A percentile compares a stretch with the other conserved stretches of the same genome.
Conservation (phyloP, 768 basidiomycete genomes). For the Mycena latifolia region DNA sequence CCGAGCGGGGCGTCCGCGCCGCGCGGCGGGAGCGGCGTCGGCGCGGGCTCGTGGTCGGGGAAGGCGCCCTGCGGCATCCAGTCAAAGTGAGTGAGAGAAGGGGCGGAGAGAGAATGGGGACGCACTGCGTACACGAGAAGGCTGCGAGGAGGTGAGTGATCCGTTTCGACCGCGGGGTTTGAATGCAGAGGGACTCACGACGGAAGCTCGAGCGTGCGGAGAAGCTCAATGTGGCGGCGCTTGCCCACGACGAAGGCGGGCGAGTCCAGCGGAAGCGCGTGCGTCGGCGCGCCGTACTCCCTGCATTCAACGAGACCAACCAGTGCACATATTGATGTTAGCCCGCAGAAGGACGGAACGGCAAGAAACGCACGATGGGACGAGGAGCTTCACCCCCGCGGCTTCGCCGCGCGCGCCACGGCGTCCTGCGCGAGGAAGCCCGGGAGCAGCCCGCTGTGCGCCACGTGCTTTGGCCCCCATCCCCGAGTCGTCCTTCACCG, state of each 20-base stretch:
- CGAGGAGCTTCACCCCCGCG: slow-evolving; percentile 16
- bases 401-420: slow-evolving; percentile 15
- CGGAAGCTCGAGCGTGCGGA: slow-evolving; percentile 10
- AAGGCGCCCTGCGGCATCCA: too few species aligned
- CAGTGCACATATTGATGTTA: not conserved
- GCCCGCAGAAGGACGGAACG: not conserved
- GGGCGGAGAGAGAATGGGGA: too few species aligned
- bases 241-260: slow-evolving; percentile 7
- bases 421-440: slow-evolving; percentile 22
- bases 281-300: slow-evolving; percentile 16
- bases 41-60: not conserved
- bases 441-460: slow-evolving; percentile 8
- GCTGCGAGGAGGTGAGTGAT: not conserved
- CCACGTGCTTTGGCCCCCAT: not conserved
- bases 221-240: slow-evolving; percentile 8
- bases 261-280: slow-evolving; percentile 3
- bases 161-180: not conserved
- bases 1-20: slow-evolving; percentile 8
- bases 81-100: too few species aligned
- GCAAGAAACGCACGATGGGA: slow-evolving; percentile 18
- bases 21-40: slow-evolving; percentile 7
- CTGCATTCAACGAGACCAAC: too few species aligned
- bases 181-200: not conserved
- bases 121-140: slow-evolving; percentile 13
- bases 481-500: slow-evolving; percentile 18